Evolutionary conservation across 2,329 filamentous ascomycete species (phyloP), one percentile per base, ranked within the genome.

Genomic region (Exophiala calicioides): DNA sequence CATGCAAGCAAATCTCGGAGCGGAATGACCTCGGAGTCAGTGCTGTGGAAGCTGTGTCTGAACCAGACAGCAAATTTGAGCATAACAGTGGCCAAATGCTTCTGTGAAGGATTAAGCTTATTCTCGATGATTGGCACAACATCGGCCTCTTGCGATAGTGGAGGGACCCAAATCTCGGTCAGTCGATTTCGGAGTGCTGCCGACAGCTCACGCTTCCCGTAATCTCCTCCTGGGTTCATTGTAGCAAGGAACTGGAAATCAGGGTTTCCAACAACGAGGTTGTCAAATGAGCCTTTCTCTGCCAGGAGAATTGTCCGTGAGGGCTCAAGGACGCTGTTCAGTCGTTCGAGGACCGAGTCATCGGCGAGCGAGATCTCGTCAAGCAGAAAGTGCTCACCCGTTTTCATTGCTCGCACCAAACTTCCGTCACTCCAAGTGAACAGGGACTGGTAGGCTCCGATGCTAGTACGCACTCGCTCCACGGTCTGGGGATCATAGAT

Each of bases 211-310:
- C 91, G 89, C 71, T 99, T 99, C 56, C 93, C 93, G 65, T 97
- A 98, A 63, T 99, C 93, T 34, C 94, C 93, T 39, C 94, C 94
- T 6, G 93, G 93, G 58, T 99, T 99, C 93, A 99, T 99, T 0
- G 93, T 98, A 3, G 93, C 91, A 50, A 98, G 81, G 68, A 98
- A 96, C 61, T 98, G 90, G 67, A 97, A 99, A 0, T 86, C 88
- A 30, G 85, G 76, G 8, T 76, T 68, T 4, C 86, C 93, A 29
- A 80, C 79, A 19, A 98, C 79, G 54, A 88, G 83, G 0, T 90
- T 90, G 64, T 95, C 84, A 4, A 86, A 78, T 2, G 88, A 81
- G 0, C 93, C 94, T 68, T 97, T 98, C 65, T 98, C 93, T 0
- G 94, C 94, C 12, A 99, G 78, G 3, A 98, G 73, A 20, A 98